A percentile compares a stretch with the other conserved stretches of the same genome.
Conservation (phyloP, 1,139 yeast genomes). For the Yamadazyma mexicana region DNA sequence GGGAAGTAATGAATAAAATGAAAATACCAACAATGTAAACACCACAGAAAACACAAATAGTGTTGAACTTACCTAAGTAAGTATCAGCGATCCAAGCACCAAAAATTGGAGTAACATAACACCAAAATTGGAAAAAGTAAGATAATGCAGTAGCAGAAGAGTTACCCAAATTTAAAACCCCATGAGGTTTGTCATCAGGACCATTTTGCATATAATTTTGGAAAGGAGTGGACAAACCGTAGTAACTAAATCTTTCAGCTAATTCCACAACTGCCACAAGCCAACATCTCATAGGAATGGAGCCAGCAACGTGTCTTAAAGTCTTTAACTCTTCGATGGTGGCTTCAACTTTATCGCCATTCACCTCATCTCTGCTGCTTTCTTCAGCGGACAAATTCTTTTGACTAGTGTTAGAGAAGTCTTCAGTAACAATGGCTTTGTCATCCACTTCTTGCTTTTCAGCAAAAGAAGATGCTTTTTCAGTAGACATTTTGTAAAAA, state of each 20-base stretch:
- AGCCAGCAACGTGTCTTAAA: constrained; percentile 42
- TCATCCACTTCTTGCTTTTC: constrained; percentile 3
- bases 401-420: constrained; percentile 1
- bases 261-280: constrained; percentile 77
- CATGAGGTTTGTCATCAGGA: constrained; percentile 49
- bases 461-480: not conserved
- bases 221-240: constrained; percentile 75
- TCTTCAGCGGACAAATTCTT: constrained; percentile 4
- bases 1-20: constrained; percentile 68
- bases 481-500: not conserved
- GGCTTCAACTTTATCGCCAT: constrained; percentile 30
- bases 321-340: constrained; percentile 40
- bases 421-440: not conserved
- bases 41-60: constrained; percentile 61
- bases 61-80: constrained; percentile 68
- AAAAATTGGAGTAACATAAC: constrained; percentile 75
- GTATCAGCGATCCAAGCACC: constrained; percentile 81
- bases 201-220: constrained; percentile 72
- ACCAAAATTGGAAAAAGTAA: constrained; percentile 79
- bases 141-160: constrained; percentile 74
- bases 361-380: not conserved
- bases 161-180: constrained; percentile 62
- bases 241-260: constrained; percentile 82
- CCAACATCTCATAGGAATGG: constrained; percentile 54
- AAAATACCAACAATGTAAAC: constrained; percentile 64